These are phyloP conservation scores for Furcasterigmium sp. DNA, from an alignment of 2,329 filamentous ascomycete genomes.

Conservation along the genomic window DNA sequence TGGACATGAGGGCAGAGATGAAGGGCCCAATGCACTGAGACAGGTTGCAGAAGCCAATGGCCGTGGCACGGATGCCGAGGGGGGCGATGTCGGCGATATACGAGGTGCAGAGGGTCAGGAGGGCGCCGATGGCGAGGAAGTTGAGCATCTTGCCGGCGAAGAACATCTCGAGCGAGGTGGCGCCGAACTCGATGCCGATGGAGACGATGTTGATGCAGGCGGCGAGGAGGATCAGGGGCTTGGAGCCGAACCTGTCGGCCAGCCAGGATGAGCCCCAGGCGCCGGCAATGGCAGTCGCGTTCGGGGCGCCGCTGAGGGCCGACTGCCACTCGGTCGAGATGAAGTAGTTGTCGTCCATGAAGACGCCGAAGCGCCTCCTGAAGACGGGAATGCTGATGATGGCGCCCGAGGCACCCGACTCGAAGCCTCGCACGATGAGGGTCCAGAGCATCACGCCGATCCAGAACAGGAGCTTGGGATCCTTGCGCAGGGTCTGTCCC, in stretches of 20 bases:
- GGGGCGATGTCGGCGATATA: constrained; percentile 32
- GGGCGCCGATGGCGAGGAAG: constrained; percentile 25
- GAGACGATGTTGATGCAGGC: constrained; percentile 19
- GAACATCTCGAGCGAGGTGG: constrained; percentile 22
- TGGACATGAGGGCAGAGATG: constrained; percentile 28
- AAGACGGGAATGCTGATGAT: constrained; percentile 14
- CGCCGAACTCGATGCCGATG: constrained; percentile 21
- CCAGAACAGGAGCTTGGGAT: constrained; percentile 22
- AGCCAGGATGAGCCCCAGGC: constrained; percentile 17
- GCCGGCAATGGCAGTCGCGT: constrained; percentile 17
- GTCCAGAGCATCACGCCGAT: constrained; percentile 24
- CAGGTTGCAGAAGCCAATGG: constrained; percentile 30
- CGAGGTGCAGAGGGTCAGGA: constrained; percentile 30
- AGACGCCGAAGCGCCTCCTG: constrained; percentile 13
- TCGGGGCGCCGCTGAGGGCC: constrained; percentile 17
- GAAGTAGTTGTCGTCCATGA: constrained; percentile 12
- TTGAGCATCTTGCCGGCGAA: constrained; percentile 23
- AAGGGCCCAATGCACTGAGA: constrained; percentile 33
- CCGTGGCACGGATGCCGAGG: constrained; percentile 27
- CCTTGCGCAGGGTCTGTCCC: constrained; percentile 16
- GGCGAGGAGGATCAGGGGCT: constrained; percentile 14
- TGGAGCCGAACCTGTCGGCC: constrained; percentile 17
- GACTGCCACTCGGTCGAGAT: constrained; percentile 22
- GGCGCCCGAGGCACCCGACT: constrained; percentile 17
- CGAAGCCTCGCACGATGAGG: constrained; percentile 21